Evolutionary conservation across 2,329 filamentous ascomycete genomes (phyloP).

Genomic region (Madurella fahalii): DNA sequence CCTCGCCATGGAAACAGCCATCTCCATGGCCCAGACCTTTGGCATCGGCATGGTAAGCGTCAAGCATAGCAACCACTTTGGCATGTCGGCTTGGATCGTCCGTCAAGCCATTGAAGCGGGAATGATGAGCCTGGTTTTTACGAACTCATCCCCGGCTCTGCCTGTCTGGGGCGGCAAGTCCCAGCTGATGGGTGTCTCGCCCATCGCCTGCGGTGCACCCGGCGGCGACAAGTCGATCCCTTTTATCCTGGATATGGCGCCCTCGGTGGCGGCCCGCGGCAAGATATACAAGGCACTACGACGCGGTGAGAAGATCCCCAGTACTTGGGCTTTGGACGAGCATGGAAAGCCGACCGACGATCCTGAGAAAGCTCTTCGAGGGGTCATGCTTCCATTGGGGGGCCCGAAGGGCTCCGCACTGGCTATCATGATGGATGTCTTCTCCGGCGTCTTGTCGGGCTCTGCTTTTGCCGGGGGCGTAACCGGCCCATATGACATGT

Average conservation of each 20-base stretch:
- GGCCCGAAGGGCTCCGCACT: constrained; percentile 77
- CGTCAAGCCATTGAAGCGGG: constrained; percentile 69
- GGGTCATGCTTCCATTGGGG: constrained; percentile 83
- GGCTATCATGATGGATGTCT: constrained; percentile 85
- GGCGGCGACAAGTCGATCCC: constrained; percentile 44
- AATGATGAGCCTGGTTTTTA: constrained; percentile 68
- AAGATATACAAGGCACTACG: constrained; percentile 69
- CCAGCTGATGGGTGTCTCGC: constrained; percentile 69
- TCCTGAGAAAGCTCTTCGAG: constrained; percentile 64
- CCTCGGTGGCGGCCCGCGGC: constrained; percentile 63
- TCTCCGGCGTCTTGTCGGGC: constrained; percentile 73
- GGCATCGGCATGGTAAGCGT: constrained; percentile 75
- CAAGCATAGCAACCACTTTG: constrained; percentile 76
- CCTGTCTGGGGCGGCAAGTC: constrained; percentile 65
- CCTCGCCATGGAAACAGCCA: constrained; percentile 60
- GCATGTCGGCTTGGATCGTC: constrained; percentile 78
- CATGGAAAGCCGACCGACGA: constrained; percentile 69
- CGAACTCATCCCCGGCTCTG: constrained; percentile 67
- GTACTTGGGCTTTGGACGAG: constrained; percentile 70
- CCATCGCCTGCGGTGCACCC: constrained; percentile 72
- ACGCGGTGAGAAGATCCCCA: constrained; percentile 64
- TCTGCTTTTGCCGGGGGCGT: constrained; percentile 76
- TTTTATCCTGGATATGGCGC: constrained; percentile 75
- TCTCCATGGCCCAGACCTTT: constrained; percentile 58
- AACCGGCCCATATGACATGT: constrained; percentile 70